These are phyloP conservation scores for Solanum microdontum DNA, from an alignment of 257 asterid species.

Conservation along the genomic window DNA sequence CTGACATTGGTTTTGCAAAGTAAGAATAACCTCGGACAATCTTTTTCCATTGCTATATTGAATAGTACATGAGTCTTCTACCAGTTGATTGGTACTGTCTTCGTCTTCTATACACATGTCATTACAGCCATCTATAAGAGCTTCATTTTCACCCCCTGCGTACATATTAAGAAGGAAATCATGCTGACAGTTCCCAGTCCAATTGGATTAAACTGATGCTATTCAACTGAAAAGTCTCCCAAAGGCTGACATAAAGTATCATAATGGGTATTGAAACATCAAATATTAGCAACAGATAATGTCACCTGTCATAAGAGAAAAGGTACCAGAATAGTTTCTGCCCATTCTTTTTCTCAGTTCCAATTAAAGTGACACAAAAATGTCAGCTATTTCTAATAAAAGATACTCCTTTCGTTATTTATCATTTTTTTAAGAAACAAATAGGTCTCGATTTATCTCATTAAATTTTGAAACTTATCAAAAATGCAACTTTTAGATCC, in stretches of 20 bases:
- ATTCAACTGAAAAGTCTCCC: neutral
- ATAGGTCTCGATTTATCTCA: neutral
- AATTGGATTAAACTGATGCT: neutral
- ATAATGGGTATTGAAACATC: neutral
- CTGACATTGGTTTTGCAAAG: conserved; percentile 7
- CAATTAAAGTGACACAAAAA: neutral
- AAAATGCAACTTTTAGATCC: neutral
- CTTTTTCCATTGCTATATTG: neutral
- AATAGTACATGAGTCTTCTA: neutral
- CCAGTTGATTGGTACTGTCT: neutral
- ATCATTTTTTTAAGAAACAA: neutral
- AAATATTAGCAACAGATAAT: neutral
- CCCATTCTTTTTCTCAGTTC: neutral
- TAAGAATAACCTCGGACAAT: conserved; percentile 1
- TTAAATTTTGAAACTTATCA: neutral
- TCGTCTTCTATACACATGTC: neutral
- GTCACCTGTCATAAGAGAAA: neutral
- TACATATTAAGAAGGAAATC: neutral
- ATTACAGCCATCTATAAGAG: neutral
- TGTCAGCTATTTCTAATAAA: neutral
- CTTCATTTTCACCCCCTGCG: conserved; percentile 1
- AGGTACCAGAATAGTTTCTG: neutral
- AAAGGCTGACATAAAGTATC: neutral
- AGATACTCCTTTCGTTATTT: neutral
- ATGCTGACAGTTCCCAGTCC: neutral